Conservation (phyloP, 495 filamentous ascomycete species). For the Penicillium manginii region DNA sequence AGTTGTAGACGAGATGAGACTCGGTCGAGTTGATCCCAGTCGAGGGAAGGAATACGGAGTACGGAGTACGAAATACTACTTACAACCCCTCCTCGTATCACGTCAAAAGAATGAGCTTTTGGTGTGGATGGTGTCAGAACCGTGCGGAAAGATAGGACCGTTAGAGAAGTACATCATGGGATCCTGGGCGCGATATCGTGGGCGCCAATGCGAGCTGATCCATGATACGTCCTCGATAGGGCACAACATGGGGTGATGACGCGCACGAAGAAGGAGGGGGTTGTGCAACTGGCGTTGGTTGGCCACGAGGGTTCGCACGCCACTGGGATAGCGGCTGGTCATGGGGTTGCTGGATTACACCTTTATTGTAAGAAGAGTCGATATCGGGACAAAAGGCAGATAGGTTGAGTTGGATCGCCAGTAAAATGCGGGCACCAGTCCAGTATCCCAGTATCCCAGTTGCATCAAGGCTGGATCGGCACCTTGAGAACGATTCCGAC, state of each 20-base stretch:
- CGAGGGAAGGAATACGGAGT: not conserved
- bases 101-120: not conserved
- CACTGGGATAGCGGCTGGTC: conserved; percentile 30
- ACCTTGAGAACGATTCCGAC: conserved; percentile 15
- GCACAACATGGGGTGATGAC: conserved; percentile 12
- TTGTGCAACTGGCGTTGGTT: conserved; percentile 25
- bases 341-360: conserved; percentile 15
- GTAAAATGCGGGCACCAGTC: not conserved
- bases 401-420: not conserved
- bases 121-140: not conserved
- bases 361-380: not conserved
- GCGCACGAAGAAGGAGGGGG: conserved; percentile 9
- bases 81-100: not conserved
- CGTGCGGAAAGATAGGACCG: not conserved
- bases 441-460: conserved; percentile 7
- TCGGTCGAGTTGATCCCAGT: no score
- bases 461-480: conserved; percentile 12
- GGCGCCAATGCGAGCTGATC: conserved; percentile 1
- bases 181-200: conserved; percentile 1
- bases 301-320: conserved; percentile 29
- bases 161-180: conserved; percentile 5
- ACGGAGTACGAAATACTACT: not conserved
- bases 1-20: no score
- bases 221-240: conserved; percentile 24
- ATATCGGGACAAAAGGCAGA: not conserved